phyloP scores from a whole-genome alignment of 495 filamentous ascomycete genomes.

The Parathielavia hyrcaniae region DNA sequence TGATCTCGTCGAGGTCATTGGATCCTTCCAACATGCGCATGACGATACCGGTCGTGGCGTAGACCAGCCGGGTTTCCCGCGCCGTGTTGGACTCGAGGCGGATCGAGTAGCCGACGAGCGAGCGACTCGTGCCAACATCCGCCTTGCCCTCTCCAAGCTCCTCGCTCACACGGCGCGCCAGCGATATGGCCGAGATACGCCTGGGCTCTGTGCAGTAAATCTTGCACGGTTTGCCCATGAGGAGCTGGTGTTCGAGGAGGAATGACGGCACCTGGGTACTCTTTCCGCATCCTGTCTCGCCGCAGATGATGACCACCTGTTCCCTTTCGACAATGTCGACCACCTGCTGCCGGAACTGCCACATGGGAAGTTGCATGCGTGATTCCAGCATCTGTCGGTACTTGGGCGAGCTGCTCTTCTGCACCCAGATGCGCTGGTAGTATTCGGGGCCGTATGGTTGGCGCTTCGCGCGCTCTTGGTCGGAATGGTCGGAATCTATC shows the following conservation, averaged over 20 bases:
- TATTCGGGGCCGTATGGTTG: slow-evolving; percentile 33
- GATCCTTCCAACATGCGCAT: slow-evolving; percentile 93
- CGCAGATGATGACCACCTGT: slow-evolving; percentile 84
- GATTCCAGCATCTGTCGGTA: slow-evolving; percentile 57
- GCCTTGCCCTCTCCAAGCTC: slow-evolving; percentile 80
- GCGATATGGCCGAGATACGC: slow-evolving; percentile 88
- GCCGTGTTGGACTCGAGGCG: slow-evolving; percentile 82
- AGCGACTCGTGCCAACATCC: slow-evolving; percentile 74
- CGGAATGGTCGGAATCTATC: slow-evolving; percentile 42
- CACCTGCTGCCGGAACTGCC: slow-evolving; percentile 71
- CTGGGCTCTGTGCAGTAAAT: slow-evolving; percentile 95
- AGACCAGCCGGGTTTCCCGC: slow-evolving; percentile 73
- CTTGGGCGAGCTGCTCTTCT: slow-evolving; percentile 55
- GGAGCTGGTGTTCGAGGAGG: slow-evolving; percentile 81
- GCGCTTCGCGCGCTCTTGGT: slow-evolving; percentile 35
- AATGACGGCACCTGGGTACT: slow-evolving; percentile 94
- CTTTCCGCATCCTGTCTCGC: slow-evolving; percentile 95
- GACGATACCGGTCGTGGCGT: slow-evolving; percentile 83
- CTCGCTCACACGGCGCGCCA: slow-evolving; percentile 86
- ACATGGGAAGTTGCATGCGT: slow-evolving; percentile 78
- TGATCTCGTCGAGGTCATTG: slow-evolving; percentile 76
- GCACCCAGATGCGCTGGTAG: slow-evolving; percentile 61
- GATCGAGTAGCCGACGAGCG: slow-evolving; percentile 89
- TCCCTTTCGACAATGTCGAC: slow-evolving; percentile 64
- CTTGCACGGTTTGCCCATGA: slow-evolving; percentile 72